Evolutionary conservation across 2,329 filamentous ascomycete species (phyloP).

Genomic region (Metarhizium sp.): DNA sequence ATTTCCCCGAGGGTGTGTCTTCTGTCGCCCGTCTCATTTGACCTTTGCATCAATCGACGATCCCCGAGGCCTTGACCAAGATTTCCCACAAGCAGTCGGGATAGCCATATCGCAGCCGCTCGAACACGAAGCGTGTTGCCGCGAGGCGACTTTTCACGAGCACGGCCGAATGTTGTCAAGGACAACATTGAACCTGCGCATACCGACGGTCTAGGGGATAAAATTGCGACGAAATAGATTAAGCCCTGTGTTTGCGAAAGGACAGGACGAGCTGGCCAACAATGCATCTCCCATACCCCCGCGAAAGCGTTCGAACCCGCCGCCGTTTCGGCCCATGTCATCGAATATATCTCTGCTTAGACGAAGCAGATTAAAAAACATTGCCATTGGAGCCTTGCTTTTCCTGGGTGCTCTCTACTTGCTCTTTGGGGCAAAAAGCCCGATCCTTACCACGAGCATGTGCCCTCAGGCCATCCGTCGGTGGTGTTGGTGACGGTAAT

Average conservation of each 20-base stretch:
- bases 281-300: conserved; percentile 87
- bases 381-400: conserved; percentile 44
- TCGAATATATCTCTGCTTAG: conserved; percentile 45
- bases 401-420: conserved; percentile 53
- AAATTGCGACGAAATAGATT: not conserved
- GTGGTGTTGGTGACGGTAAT: conserved; percentile 80
- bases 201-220: not conserved
- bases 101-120: not conserved
- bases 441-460: conserved; percentile 23
- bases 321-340: conserved; percentile 57
- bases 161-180: not conserved
- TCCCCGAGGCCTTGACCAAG: not conserved
- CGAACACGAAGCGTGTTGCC: not conserved
- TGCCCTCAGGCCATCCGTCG: conserved; percentile 45
- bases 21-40: not conserved
- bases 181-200: not conserved
- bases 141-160: not conserved
- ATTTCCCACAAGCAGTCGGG: not conserved
- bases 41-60: not conserved
- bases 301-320: conserved; percentile 71
- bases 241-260: not conserved
- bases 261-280: conserved; percentile 13
- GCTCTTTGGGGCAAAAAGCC: conserved; percentile 30
- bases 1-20: not conserved
- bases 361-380: conserved; percentile 51